Base-by-base conservation (phyloP, 2,329 filamentous ascomycete species). In the Ceratocystis lukuohia region DNA sequence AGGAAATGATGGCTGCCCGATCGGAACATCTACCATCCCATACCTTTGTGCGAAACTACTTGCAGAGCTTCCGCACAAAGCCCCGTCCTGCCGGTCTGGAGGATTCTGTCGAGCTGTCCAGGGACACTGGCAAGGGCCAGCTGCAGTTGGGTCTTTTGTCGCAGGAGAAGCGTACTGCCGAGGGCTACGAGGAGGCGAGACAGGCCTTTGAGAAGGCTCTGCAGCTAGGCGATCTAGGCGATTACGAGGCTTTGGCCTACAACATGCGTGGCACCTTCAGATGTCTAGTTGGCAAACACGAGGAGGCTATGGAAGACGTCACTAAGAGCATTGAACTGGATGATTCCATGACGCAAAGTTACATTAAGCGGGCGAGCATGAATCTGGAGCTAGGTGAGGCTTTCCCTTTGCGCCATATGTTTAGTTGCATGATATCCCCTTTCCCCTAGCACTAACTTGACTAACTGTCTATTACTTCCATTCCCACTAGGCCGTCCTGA, bases 291-390 rank as follows among this genome's bases (percentile, higher is more conserved):
- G 94, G 94, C 67, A 91, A 96, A 75, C 92, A 93, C 71, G 82
- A 88, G 65, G 84, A 87, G 69, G 94, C 94, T 2, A 81, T 96
- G 70, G 79, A 82, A 50, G 94, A 97, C 74, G 83, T 99, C 73
- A 90, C 91, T 76, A 94, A 89, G 84, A 96, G 91, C 76, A 88
- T 97, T 68, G 90, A 96, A 76, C 80, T 97, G 61, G 88, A 97
- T 73, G 89, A 91, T 15, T 80, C 84, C 7, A 81, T 97, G 78
- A 95, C 91, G 6, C 94, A 99, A 79, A 96, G 90, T 79, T 97
- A 95, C 76, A 96, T 99, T 79, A 99, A 99, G 83, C 88, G 94
- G 68, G 94, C 94, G 66, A 97, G 92, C 82, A 96, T 99, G 88
- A 90, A 95, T 76, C 82, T 99, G 48, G 94, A 99, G 78, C 86